Conservation (phyloP, 208 protist genomes). For the Jaenimonas drosophilae region DNA sequence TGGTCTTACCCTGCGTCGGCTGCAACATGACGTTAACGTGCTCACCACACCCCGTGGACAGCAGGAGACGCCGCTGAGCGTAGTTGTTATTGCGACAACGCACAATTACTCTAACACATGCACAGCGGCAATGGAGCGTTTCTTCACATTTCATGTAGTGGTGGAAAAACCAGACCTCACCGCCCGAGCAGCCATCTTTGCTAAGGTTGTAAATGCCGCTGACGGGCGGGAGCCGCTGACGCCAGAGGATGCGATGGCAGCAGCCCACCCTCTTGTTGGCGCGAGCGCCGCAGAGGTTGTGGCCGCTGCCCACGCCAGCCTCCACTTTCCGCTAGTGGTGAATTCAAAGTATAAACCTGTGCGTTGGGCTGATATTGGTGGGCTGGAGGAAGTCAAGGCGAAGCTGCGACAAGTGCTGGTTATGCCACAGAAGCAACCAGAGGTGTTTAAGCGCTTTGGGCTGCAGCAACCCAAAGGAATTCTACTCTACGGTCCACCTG, state of each 20-base stretch:
- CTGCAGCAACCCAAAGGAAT: conserved; percentile 92
- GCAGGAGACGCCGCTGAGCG: neutral
- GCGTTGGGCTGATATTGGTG: conserved; percentile 99
- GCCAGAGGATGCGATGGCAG: conserved; percentile 1
- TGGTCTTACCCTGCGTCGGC: neutral
- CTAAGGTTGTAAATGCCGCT: neutral
- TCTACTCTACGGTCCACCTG: conserved; percentile 93
- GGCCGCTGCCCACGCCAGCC: neutral
- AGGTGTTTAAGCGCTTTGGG: conserved; percentile 97
- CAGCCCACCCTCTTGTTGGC: conserved; percentile 3
- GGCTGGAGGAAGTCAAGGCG: conserved; percentile 96
- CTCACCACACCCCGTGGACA: too few species aligned
- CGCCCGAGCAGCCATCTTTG: neutral
- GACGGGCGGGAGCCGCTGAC: neutral
- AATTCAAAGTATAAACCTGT: conserved; percentile 43
- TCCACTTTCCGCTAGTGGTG: conserved; percentile 3
- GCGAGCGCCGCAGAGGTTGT: conserved; percentile 34
- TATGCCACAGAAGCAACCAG: conserved; percentile 98
- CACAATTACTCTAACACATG: neutral
- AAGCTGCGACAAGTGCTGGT: conserved; percentile 98
- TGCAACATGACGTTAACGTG: neutral
- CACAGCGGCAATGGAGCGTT: neutral
- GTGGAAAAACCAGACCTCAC: neutral
- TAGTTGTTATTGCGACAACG: neutral
- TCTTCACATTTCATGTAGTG: neutral